Evolutionary conservation across 495 filamentous ascomycete species (phyloP), one percentile per base, ranked within the genome.

Genomic region (Hamigera avellanea): DNA sequence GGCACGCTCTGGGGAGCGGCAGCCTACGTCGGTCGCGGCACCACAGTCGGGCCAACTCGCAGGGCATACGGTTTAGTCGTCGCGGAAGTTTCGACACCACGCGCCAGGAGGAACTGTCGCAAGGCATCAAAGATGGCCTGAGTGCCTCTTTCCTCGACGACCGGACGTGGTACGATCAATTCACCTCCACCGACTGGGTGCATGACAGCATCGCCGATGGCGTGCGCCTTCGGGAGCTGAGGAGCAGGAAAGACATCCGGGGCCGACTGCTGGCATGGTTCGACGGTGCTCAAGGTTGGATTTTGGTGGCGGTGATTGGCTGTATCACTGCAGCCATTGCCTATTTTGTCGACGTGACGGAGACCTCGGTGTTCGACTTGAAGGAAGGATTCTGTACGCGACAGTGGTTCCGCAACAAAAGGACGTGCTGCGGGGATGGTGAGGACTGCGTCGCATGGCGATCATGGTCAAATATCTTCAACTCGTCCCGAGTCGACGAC

Each of bases 171-270:
- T 98, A 98, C 59, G 89, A 98, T 63, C 91, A 98, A 58, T 95
- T 96, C 58, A 95, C 89, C 5, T 94, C 84, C 8, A 96, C 89
- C 46, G 91, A 98, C 57, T 96, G 89, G 91, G 91, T 98, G 6
- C 87, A 93, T 51, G 91, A 98, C 49, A 91, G 83, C 54, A 95
- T 96, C 43, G 87, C 88, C 49, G 91, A 98, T 57, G 85, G 86
- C 29, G 83, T 81, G 36, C 81, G 91, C 30, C 75, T 93, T 26
- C 93, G 88, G 45, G 77, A 77, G 32, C 69, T 96, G 18, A 73
- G 86, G 30, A 76, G 69, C 42, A 70, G 88, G 5, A 93, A 83
- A 57, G 91, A 89, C 54, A 66, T 93, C 32, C 79, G 83, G 39
- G 91, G 88, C 5, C 78, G 84, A 27, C 46, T 93, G 15, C 57